Percentiles rank a stretch among this genome's conserved stretches.
Evolutionary conservation across 441 rosid species (phyloP).

Genomic region (Adansonia grandidieri): DNA sequence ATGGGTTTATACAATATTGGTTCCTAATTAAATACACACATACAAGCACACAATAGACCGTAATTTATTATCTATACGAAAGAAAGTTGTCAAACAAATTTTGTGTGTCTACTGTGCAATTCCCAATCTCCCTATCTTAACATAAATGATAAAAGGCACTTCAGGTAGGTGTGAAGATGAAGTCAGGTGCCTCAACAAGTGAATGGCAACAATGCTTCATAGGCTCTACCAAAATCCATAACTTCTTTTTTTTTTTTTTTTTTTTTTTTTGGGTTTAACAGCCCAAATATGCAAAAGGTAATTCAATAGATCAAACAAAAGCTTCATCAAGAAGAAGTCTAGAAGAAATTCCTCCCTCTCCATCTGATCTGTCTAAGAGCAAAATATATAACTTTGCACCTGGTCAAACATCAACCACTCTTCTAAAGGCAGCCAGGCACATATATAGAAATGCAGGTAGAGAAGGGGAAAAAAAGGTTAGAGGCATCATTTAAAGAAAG

Average conservation of each 20-base stretch:
- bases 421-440: not conserved
- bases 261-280: not conserved
- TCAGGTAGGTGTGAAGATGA: not conserved
- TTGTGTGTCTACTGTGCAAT: slow-evolving; percentile 11
- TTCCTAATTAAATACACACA: slow-evolving; percentile 3
- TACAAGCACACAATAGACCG: slow-evolving; percentile 5
- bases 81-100: slow-evolving; percentile 13
- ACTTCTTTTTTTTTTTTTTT: not conserved
- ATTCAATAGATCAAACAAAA: not conserved
- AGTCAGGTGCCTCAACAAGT: not conserved
- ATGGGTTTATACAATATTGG: slow-evolving; percentile 2
- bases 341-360: not conserved
- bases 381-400: not conserved
- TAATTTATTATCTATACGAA: not conserved
- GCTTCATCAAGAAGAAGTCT: not conserved
- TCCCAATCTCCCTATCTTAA: slow-evolving; percentile 7
- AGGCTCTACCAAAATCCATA: not conserved
- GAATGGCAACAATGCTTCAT: not conserved
- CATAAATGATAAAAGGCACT: slow-evolving; percentile 10
- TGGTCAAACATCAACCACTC: slow-evolving; percentile 16
- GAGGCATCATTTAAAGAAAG: not conserved
- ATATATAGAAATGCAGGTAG: not conserved
- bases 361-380: not conserved
- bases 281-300: not conserved
- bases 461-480: slow-evolving; percentile 2